Evolutionary conservation across 345 rosid genomes (phyloP).

Genomic region (Murraya paniculata): DNA sequence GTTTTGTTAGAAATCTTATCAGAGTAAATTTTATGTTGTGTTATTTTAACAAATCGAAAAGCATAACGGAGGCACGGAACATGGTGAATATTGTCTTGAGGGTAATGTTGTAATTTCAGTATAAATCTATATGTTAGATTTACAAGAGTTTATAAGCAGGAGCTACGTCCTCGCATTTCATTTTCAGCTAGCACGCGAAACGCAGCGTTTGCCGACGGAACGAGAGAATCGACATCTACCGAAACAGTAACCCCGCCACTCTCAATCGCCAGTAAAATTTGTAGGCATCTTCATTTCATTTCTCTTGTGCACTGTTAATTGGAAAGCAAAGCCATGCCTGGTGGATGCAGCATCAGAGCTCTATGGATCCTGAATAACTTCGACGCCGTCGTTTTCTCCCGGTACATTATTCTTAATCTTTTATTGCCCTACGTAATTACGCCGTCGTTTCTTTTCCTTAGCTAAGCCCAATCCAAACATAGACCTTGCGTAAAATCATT

Average conservation of each 20-base stretch:
- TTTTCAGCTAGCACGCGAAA: background rate
- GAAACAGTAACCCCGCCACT: background rate
- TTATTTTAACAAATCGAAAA: no score
- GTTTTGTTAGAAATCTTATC: no score
- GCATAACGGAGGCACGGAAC: rapidly evolving
- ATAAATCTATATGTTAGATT: background rate
- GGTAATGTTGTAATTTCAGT: background rate
- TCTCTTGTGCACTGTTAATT: background rate
- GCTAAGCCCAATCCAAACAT: background rate
- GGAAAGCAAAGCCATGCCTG: conserved; percentile 43
- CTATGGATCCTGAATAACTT: conserved; percentile 82
- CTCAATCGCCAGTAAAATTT: no score
- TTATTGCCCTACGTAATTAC: background rate
- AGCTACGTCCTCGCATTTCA: background rate
- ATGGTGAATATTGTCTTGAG: background rate
- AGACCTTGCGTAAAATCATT: background rate
- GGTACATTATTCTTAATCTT: conserved; percentile 31
- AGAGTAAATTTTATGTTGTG: no score
- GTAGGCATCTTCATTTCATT: background rate
- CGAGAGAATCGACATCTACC: background rate
- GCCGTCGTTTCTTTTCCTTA: background rate
- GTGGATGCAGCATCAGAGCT: conserved; percentile 80
- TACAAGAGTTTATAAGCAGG: background rate
- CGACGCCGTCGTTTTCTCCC: conserved; percentile 77
- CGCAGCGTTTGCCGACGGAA: background rate